Evolutionary conservation across 306 rosid genomes (phyloP).

Genomic region (Acacia acuminata): DNA sequence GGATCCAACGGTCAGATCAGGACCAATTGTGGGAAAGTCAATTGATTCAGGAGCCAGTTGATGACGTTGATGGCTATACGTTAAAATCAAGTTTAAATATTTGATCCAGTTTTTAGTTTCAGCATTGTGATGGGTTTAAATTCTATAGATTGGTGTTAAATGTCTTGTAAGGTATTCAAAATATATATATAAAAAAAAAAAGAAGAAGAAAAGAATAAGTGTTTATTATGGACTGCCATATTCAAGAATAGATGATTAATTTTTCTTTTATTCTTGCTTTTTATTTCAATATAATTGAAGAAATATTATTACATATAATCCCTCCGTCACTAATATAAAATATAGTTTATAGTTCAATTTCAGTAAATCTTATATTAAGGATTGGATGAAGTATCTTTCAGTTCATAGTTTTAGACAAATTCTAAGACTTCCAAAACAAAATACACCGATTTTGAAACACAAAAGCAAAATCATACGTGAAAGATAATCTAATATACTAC

Average conservation of each 20-base stretch:
- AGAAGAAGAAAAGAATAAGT: neutral
- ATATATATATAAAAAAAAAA: too few relatives aligned
- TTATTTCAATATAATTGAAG: neutral
- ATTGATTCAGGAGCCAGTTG: constrained; percentile 34
- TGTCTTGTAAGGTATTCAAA: neutral
- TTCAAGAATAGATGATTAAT: neutral
- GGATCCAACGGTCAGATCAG: constrained; percentile 64
- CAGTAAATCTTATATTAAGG: too few relatives aligned
- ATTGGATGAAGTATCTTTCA: too few relatives aligned
- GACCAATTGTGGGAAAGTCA: constrained; percentile 48
- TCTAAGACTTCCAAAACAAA: too few relatives aligned
- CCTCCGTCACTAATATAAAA: too few relatives aligned
- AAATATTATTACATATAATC: neutral
- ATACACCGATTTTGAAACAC: too few relatives aligned
- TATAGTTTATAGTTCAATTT: too few relatives aligned
- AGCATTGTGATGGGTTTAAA: neutral
- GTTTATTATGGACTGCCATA: neutral
- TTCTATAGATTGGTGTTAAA: neutral
- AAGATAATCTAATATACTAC: too few relatives aligned
- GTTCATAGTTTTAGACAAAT: too few relatives aligned
- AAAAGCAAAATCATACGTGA: too few relatives aligned
- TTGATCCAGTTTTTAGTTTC: neutral
- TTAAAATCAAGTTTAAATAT: neutral
- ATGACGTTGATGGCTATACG: neutral
- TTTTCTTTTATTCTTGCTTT: neutral